Evolutionary conservation across 202 grass and related monocot genomes (phyloP), one percentile per base, ranked within the genome.

Genomic region (Schoenoplectus tabernaemontani): DNA sequence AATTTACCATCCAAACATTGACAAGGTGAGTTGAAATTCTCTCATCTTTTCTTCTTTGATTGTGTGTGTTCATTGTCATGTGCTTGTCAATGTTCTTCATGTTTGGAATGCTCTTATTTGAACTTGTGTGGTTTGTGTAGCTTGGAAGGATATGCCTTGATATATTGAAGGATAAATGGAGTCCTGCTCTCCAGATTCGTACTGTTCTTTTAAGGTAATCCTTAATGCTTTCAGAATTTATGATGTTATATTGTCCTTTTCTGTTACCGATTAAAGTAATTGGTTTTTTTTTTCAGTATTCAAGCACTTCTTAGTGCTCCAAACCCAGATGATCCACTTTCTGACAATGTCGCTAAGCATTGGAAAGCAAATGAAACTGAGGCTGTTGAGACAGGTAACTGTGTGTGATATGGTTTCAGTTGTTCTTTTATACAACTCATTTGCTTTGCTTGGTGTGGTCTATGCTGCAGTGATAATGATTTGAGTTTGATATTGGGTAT

Each of bases 111-210:
- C 30, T 81, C 26, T 50, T 80, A 66, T 34, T 80, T 80, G 16
- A 47, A 65, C 34, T 59, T 53, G 53, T 64, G 56, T 32, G 10
- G 9, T 77, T 78, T 51, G 24, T 88, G 10, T 86, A 97, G 91
- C 93, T 97, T 87, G 93, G 93, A 83, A 89, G 93, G 64, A 97
- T 97, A 86, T 97, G 93, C 64, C 93, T 97, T 91, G 93, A 97
- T 84, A 97, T 97, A 75, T 83, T 97, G 15, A 93, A 97, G 86
- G 93, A 97, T 53, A 97, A 93, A 69, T 97, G 93, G 93, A 97
- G 93, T 85, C 93, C 91, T 76, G 93, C 89, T 54, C 89, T 97
- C 77, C 93, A 93, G 80, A 97, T 97, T 72, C 89, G 89, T 82
- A 97, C 93, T 3, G 93, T 97, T 77, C 84, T 93, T 81, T 76